phyloP scores from a whole-genome alignment of 2,329 filamentous ascomycete species.

The Pyricularia pennisetigena region DNA sequence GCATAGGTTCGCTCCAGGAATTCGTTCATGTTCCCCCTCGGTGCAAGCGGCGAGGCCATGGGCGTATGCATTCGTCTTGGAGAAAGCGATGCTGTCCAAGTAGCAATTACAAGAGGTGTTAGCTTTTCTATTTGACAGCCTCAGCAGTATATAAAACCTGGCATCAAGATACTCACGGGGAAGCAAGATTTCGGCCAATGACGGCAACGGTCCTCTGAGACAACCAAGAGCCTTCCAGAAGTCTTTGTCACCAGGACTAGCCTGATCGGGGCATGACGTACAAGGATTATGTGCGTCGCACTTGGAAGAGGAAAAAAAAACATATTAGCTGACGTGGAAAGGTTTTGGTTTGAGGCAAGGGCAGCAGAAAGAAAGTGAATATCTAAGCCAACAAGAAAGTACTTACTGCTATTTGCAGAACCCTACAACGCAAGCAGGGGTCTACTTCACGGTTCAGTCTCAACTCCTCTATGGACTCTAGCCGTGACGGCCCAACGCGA shows the following conservation, averaged over 20 bases:
- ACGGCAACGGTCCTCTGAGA: conserved; percentile 35
- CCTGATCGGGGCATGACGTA: conserved; percentile 30
- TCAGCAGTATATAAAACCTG: background rate
- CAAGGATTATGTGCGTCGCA: conserved; percentile 43
- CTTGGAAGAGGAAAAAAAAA: conserved; percentile 18
- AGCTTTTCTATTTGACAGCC: background rate
- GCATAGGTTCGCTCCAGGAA: conserved; percentile 36
- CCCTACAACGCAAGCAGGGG: conserved; percentile 41
- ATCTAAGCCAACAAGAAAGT: background rate
- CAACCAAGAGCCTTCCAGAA: conserved; percentile 42
- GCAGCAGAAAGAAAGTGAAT: background rate
- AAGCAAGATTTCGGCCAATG: conserved; percentile 37
- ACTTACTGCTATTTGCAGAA: conserved; percentile 16
- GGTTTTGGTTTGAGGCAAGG: conserved; percentile 6
- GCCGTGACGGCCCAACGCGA: conserved; percentile 38
- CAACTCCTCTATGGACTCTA: conserved; percentile 49
- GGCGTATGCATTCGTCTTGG: conserved; percentile 29
- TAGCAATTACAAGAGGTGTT: background rate
- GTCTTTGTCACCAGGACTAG: conserved; percentile 24
- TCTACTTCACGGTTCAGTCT: conserved; percentile 35
- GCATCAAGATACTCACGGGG: conserved; percentile 27
- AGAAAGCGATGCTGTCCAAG: background rate
- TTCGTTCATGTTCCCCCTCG: conserved; percentile 40
- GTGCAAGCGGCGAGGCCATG: conserved; percentile 37
- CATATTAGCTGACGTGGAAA: conserved; percentile 12